A percentile compares a stretch with the other conserved stretches of the same genome.
phyloP scores from a whole-genome alignment of 768 basidiomycete genomes.

The Pleurotus platypus region DNA sequence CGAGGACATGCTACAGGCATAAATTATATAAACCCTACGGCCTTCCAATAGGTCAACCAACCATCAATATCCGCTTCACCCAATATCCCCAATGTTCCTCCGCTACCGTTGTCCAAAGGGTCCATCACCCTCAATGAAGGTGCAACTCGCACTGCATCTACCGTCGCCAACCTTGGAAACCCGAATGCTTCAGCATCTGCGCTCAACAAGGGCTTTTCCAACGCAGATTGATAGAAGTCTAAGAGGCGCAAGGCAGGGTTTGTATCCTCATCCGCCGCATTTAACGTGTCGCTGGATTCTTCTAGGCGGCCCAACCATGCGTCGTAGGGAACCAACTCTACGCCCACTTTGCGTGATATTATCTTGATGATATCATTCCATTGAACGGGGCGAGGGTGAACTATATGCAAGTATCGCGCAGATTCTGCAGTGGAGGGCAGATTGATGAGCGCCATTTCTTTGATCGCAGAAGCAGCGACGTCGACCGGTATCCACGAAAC shows the following conservation, averaged over 20 bases:
- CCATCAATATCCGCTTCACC: background rate
- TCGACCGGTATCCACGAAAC: slow-evolving; percentile 30
- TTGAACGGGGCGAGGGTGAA: slow-evolving; percentile 22
- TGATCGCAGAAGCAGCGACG: slow-evolving; percentile 22
- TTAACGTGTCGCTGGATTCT: background rate
- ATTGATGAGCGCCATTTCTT: slow-evolving; percentile 15
- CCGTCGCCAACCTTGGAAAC: slow-evolving; percentile 15
- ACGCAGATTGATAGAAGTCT: slow-evolving; percentile 22
- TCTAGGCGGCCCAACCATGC: slow-evolving; percentile 27
- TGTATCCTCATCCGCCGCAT: slow-evolving; percentile 4
- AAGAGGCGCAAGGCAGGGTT: slow-evolving; percentile 25
- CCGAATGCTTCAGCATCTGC: slow-evolving; percentile 20
- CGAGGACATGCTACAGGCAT: too few species aligned
- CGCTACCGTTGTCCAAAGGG: too few species aligned
- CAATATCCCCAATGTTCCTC: background rate
- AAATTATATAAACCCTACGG: background rate
- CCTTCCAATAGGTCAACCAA: slow-evolving; percentile 3
- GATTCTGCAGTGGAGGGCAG: background rate
- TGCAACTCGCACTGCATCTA: slow-evolving; percentile 3
- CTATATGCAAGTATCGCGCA: slow-evolving; percentile 16
- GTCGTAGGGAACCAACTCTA: slow-evolving; percentile 26
- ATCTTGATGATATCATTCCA: slow-evolving; percentile 18
- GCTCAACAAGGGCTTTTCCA: slow-evolving; percentile 7
- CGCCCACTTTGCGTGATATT: slow-evolving; percentile 17
- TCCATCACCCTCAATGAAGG: slow-evolving; percentile 2